phyloP scores from a whole-genome alignment of 2,329 filamentous ascomycete genomes.

The Fusarium virguliforme region DNA sequence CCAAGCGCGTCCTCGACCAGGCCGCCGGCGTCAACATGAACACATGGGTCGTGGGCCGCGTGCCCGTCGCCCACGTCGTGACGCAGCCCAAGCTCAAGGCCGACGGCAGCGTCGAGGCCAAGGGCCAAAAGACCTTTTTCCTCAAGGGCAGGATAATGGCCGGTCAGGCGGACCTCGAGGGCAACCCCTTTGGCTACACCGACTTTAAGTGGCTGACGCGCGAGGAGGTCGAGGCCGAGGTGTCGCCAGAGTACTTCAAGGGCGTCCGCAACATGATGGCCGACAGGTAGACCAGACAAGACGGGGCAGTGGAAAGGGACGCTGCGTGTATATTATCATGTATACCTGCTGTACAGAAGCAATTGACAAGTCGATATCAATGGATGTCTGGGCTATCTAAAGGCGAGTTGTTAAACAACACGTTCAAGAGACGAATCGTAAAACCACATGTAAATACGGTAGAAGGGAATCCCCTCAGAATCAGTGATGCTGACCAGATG shows the following conservation, averaged over 20 bases:
- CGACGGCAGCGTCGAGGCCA: conserved; percentile 60
- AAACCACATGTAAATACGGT: too few relatives aligned
- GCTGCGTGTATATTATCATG: conserved; percentile 53
- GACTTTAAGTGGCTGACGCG: conserved; percentile 96
- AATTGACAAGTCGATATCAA: conserved; percentile 29
- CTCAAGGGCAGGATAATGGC: conserved; percentile 97
- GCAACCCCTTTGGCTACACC: conserved; percentile 79
- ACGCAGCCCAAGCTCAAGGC: conserved; percentile 65
- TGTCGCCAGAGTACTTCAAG: conserved; percentile 80
- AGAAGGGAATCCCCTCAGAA: not conserved
- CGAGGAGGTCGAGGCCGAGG: conserved; percentile 83
- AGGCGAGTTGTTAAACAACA: too few relatives aligned
- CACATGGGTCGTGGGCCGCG: conserved; percentile 95
- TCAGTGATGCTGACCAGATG: conserved; percentile 1
- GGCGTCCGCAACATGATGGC: conserved; percentile 87
- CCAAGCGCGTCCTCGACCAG: conserved; percentile 82
- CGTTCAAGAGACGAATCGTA: too few relatives aligned
- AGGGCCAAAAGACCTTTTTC: conserved; percentile 92
- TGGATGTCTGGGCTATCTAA: not conserved
- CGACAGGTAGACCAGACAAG: conserved; percentile 71
- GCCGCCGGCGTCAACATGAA: conserved; percentile 96
- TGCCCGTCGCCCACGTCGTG: conserved; percentile 86
- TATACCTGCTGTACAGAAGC: conserved; percentile 53
- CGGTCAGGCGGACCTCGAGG: conserved; percentile 86
- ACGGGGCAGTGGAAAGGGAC: conserved; percentile 26